Base-by-base conservation (phyloP, 495 filamentous ascomycete genomes). In the Aspergillus nanangensis region DNA sequence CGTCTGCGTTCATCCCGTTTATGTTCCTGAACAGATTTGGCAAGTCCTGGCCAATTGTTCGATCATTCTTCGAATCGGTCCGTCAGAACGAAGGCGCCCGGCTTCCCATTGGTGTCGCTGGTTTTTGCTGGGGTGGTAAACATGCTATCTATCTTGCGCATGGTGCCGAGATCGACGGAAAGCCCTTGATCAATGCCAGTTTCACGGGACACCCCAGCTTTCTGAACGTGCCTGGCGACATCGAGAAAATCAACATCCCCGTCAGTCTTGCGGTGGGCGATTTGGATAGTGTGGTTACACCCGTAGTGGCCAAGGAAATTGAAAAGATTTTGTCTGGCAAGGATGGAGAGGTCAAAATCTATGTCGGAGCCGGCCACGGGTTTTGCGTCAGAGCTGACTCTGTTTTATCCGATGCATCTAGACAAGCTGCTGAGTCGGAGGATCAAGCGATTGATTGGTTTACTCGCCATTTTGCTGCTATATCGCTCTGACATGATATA, bases 51-150 rank as follows among this genome's bases (percentile, higher is more conserved):
- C 77, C 78, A 7, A 63, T 68, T 8, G 56, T 84, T 13, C 46
- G 57, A 9, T 20, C 51, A 8, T 84, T 80, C 57, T 58, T 82
- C 52, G 41, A 56, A 44, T 47, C 63, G 2, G 41, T 81, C 1
- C 72, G 78, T 45, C 50, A 58, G 37, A 53, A 61, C 13, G 58
- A 62, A 43, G 56, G 45, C 35, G 47, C 56, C 3, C 15, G 24
- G 29, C 45, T 48, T 39, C 56, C 55, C 44, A 51, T 83, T 36
- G 75, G 71, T 22, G 66, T 64, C 1, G 72, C 77, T 0, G 81
- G 81, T 0, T 83, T 77, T 53, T 82, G 79, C 57, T 83, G 77
- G 79, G 80, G 80, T 25, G 81, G 79, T 2, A 73, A 72, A 44
- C 67, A 78, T 47, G 56, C 69, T 0, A 47, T 76, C 4, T 47